A percentile compares a stretch with the other conserved stretches of the same genome.
These are phyloP conservation scores for Pichia nanzhaoensis DNA, from an alignment of 805 yeast genomes.

Conservation along the genomic window DNA sequence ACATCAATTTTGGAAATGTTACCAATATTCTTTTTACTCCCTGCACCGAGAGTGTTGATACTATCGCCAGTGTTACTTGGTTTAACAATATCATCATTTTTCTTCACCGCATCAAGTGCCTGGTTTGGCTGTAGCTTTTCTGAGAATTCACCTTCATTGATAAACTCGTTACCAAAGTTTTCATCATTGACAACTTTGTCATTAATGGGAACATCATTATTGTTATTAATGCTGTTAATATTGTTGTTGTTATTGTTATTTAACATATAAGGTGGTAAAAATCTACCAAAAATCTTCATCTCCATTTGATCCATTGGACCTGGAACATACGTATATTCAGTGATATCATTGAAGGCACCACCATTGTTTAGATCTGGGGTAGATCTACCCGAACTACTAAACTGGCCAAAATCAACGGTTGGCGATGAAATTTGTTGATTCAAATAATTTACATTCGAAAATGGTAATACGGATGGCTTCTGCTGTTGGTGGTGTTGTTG, in stretches of 20 bases:
- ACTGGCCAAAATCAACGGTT: not conserved
- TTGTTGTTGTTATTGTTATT: slow-evolving; percentile 17
- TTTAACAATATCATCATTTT: not conserved
- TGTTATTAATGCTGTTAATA: slow-evolving; percentile 7
- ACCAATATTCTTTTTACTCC: no score
- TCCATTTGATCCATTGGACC: slow-evolving; percentile 84
- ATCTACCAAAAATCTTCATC: slow-evolving; percentile 76
- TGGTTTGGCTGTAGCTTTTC: not conserved
- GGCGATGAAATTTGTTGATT: not conserved
- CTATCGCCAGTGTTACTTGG: no score
- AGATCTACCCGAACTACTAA: no score
- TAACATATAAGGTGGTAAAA: slow-evolving; percentile 80
- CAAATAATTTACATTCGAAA: not conserved
- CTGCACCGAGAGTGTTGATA: no score
- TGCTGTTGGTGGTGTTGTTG: not conserved
- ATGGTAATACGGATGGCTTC: not conserved
- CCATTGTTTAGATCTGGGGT: not conserved
- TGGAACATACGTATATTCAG: slow-evolving; percentile 46
- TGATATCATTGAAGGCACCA: slow-evolving; percentile 6
- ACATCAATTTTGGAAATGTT: no score
- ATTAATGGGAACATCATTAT: not conserved
- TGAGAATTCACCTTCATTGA: no score
- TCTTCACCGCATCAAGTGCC: not conserved
- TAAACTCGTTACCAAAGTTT: no score
- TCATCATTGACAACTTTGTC: not conserved